phyloP scores from a whole-genome alignment of 225 moss, liverwort and hornwort species.

The Straminergon stramineum region DNA sequence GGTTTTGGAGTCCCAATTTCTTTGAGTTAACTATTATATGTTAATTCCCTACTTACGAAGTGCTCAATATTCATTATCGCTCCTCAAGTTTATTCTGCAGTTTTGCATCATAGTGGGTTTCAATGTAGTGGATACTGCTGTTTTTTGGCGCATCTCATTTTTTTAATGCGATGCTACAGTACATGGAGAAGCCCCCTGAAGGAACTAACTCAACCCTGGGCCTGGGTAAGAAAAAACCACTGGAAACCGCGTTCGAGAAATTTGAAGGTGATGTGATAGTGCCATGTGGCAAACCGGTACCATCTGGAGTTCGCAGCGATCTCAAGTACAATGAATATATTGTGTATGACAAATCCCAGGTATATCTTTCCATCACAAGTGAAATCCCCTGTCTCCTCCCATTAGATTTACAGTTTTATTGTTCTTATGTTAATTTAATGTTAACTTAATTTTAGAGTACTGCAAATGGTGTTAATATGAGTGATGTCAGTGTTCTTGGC shows the following conservation, averaged over 20 bases:
- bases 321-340: conserved; percentile 96
- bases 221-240: conserved; percentile 66
- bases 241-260: conserved; percentile 54
- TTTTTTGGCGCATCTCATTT: background rate
- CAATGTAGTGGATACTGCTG: background rate
- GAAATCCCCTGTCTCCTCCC: background rate
- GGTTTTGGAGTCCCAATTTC: background rate
- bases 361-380: background rate
- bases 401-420: background rate
- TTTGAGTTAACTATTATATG: background rate
- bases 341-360: conserved; percentile 89
- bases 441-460: background rate
- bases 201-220: conserved; percentile 86
- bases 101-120: background rate
- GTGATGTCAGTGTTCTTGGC: background rate
- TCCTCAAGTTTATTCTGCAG: background rate
- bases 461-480: background rate
- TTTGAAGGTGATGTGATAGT: conserved; percentile 72
- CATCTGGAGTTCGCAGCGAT: conserved; percentile 47
- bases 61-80: background rate
- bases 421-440: background rate
- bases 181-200: conserved; percentile 68
- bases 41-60: background rate
- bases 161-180: conserved; percentile 26
- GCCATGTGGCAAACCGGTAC: conserved; percentile 80